A percentile compares a stretch with the other conserved stretches of the same genome.
These are phyloP conservation scores for Sporothrix sp. DNA, from an alignment of 2,329 filamentous ascomycete species.

Conservation along the genomic window DNA sequence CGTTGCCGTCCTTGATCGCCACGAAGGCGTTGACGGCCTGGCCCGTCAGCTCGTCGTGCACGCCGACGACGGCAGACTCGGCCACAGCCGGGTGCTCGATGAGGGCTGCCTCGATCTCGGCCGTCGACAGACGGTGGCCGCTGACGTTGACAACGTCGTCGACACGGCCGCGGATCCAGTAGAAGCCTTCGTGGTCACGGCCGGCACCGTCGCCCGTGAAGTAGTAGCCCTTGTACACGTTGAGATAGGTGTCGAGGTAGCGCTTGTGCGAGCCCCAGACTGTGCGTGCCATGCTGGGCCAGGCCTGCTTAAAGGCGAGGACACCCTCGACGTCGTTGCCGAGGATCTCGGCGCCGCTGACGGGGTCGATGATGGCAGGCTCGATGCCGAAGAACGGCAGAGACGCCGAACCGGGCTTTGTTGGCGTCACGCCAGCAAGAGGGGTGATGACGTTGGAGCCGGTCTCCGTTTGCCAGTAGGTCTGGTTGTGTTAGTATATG, in stretches of 20 bases:
- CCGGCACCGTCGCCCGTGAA: slow-evolving; percentile 92
- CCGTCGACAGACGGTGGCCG: slow-evolving; percentile 90
- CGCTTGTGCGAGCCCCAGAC: slow-evolving; percentile 97
- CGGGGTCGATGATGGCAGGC: slow-evolving; percentile 92
- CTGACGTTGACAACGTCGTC: slow-evolving; percentile 98
- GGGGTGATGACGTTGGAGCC: slow-evolving; percentile 94
- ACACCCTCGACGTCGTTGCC: slow-evolving; percentile 98
- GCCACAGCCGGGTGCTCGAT: slow-evolving; percentile 85
- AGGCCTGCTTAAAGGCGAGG: slow-evolving; percentile 91
- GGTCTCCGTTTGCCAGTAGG: slow-evolving; percentile 99
- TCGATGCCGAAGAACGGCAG: slow-evolving; percentile 98
- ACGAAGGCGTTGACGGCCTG: slow-evolving; percentile 98
- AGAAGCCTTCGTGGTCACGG: slow-evolving; percentile 95
- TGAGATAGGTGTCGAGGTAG: slow-evolving; percentile 97
- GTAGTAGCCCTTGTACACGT: slow-evolving; percentile 97
- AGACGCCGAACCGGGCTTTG: slow-evolving; percentile 92
- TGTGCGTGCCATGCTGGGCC: slow-evolving; percentile 97
- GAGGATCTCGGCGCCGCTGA: slow-evolving; percentile 83
- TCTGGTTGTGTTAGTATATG: slow-evolving; percentile 43
- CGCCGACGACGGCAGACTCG: slow-evolving; percentile 90
- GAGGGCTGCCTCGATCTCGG: slow-evolving; percentile 94
- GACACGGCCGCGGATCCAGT: slow-evolving; percentile 98
- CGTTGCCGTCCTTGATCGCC: slow-evolving; percentile 75
- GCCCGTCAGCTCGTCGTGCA: slow-evolving; percentile 86
- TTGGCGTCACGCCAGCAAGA: slow-evolving; percentile 84